These are phyloP conservation scores for Aspergillus ochraceoroseus DNA, from an alignment of 2,329 filamentous ascomycete genomes.

Conservation along the genomic window DNA sequence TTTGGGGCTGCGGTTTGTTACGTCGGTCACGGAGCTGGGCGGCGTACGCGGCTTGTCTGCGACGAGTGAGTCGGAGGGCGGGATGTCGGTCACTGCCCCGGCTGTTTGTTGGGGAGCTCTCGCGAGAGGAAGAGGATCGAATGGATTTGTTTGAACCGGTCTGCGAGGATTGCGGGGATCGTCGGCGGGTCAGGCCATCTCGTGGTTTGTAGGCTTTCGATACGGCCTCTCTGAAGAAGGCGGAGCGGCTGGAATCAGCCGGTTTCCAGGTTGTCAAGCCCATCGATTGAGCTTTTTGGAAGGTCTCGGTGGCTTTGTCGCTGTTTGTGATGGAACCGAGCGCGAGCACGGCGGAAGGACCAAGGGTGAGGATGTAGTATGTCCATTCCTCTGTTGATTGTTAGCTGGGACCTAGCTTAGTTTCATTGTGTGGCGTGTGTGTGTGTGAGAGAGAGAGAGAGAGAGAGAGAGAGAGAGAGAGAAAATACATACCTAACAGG, in stretches of 20 bases:
- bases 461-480: too few species aligned
- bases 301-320: slow-evolving; percentile 43
- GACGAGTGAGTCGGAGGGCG: slow-evolving; percentile 23
- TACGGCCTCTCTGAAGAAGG: slow-evolving; percentile 59
- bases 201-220: slow-evolving; percentile 54
- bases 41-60: slow-evolving; percentile 33
- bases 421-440: too few species aligned
- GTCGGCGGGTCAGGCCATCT: slow-evolving; percentile 15
- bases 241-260: slow-evolving; percentile 47
- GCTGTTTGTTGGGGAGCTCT: slow-evolving; percentile 11
- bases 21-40: slow-evolving; percentile 31
- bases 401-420: too few species aligned
- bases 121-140: slow-evolving; percentile 14
- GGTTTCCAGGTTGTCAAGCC: slow-evolving; percentile 56
- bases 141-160: slow-evolving; percentile 15
- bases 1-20: slow-evolving; percentile 14
- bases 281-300: slow-evolving; percentile 50
- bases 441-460: too few species aligned
- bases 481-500: slow-evolving; percentile 46
- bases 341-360: slow-evolving; percentile 52
- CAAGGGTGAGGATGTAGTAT: slow-evolving; percentile 55
- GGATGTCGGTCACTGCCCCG: slow-evolving; percentile 10
- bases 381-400: slow-evolving; percentile 55
- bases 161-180: slow-evolving; percentile 6
- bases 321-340: slow-evolving; percentile 44